These are phyloP conservation scores for Fonsecaea monophora DNA, from an alignment of 2,329 filamentous ascomycete genomes.

Conservation along the genomic window DNA sequence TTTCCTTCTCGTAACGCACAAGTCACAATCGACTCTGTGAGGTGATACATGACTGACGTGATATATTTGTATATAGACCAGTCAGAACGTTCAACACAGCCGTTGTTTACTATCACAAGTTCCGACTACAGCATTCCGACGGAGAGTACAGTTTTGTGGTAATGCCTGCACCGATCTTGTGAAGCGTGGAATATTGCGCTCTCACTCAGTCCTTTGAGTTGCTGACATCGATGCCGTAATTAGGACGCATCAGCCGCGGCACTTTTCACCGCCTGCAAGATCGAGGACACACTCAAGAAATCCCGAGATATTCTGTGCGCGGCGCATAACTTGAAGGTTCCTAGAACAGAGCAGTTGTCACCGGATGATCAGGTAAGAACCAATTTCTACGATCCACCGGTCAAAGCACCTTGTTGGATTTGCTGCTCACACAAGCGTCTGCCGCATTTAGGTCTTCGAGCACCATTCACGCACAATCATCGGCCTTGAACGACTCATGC, in stretches of 20 bases:
- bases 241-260: conserved; percentile 86
- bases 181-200: background rate
- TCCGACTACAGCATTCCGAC: conserved; percentile 83
- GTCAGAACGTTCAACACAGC: conserved; percentile 92
- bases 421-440: background rate
- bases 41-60: conserved; percentile 4
- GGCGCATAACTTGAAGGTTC: conserved; percentile 80
- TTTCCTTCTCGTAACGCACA: background rate
- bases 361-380: conserved; percentile 80
- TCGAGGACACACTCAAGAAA: conserved; percentile 97
- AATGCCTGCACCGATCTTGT: conserved; percentile 29
- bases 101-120: conserved; percentile 91
- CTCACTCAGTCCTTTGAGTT: background rate
- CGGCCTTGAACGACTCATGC: conserved; percentile 86
- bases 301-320: conserved; percentile 90
- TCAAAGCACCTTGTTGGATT: too few species aligned
- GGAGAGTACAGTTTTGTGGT: conserved; percentile 78
- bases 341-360: conserved; percentile 68
- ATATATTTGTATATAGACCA: conserved; percentile 62
- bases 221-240: conserved; percentile 8
- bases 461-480: conserved; percentile 79
- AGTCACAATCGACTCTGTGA: background rate
- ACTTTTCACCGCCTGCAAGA: conserved; percentile 92
- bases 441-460: conserved; percentile 72
- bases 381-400: background rate